A percentile compares a stretch with the other conserved stretches of the same genome.
Evolutionary conservation across 1,139 yeast species (phyloP).

Genomic region (Pichia sp.): DNA sequence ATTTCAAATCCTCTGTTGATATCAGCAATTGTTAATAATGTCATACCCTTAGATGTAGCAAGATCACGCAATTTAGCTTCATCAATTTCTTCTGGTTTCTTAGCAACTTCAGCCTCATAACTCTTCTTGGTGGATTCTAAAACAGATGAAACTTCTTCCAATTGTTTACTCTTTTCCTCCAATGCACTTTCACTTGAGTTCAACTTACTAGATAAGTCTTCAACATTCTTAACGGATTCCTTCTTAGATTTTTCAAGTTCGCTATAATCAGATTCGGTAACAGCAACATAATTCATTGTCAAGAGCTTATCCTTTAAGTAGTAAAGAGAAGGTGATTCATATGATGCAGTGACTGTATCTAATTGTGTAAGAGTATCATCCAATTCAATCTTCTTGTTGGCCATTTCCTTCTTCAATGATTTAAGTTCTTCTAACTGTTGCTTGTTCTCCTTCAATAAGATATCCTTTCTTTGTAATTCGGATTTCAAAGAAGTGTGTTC

Average conservation of each 20-base stretch:
- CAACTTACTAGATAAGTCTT: background rate
- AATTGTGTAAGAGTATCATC: background rate
- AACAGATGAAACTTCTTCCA: background rate
- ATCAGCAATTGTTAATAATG: background rate
- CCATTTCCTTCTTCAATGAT: conserved; percentile 4
- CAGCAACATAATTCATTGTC: background rate
- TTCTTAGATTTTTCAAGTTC: background rate
- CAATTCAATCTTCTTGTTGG: conserved; percentile 6
- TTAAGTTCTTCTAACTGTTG: conserved; percentile 8
- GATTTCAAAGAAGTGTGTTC: conserved; percentile 30
- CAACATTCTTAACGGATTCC: background rate
- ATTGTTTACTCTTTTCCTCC: conserved; percentile 1
- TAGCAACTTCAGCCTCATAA: background rate
- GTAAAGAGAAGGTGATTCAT: conserved; percentile 16
- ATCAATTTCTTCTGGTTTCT: background rate
- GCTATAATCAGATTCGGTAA: background rate
- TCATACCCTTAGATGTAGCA: background rate
- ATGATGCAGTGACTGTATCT: background rate
- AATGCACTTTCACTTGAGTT: background rate
- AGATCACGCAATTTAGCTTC: background rate
- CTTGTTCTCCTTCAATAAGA: conserved; percentile 8
- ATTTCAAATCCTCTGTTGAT: conserved; percentile 7
- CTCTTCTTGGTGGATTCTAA: background rate
- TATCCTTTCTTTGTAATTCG: conserved; percentile 9
- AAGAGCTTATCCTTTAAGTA: conserved; percentile 13